These are phyloP conservation scores for Osmanthus fragrans DNA, from an alignment of 257 asterid genomes.

Conservation along the genomic window DNA sequence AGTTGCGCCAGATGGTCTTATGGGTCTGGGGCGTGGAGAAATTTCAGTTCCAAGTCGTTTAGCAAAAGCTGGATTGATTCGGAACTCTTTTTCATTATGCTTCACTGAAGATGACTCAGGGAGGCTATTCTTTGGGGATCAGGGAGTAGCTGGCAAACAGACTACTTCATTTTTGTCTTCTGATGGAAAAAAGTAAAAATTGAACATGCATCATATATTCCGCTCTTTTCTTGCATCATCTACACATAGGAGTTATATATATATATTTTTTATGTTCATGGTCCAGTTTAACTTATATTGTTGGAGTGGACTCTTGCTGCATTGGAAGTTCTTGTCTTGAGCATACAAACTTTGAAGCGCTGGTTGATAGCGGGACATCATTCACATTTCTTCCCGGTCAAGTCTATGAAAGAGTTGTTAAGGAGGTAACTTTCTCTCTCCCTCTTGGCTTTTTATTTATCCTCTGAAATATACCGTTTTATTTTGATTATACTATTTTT, in stretches of 20 bases:
- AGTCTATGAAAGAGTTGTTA: slow-evolving; percentile 56
- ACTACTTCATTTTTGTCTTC: slow-evolving; percentile 61
- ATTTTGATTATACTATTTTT: slow-evolving; percentile 17
- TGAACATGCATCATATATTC: slow-evolving; percentile 1
- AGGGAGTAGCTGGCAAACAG: slow-evolving; percentile 62
- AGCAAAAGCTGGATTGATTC: slow-evolving; percentile 68
- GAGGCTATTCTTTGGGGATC: slow-evolving; percentile 76
- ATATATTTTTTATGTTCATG: slow-evolving; percentile 20
- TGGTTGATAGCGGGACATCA: slow-evolving; percentile 84
- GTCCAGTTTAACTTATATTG: slow-evolving; percentile 59
- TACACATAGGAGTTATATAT: slow-evolving; percentile 5
- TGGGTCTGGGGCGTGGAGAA: slow-evolving; percentile 89
- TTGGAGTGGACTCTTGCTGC: slow-evolving; percentile 73
- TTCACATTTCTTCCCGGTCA: slow-evolving; percentile 70
- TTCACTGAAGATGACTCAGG: slow-evolving; percentile 78
- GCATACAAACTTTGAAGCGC: slow-evolving; percentile 49
- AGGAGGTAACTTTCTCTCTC: slow-evolving; percentile 46
- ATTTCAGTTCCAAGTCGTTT: slow-evolving; percentile 83
- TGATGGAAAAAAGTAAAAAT: slow-evolving; percentile 56
- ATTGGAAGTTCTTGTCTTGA: slow-evolving; percentile 60
- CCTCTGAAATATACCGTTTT: slow-evolving; percentile 6
- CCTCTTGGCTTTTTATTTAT: slow-evolving; percentile 9
- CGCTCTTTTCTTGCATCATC: slow-evolving; percentile 13
- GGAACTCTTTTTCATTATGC: slow-evolving; percentile 72
- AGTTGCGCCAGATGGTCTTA: slow-evolving; percentile 92